Evolutionary conservation across 164 flowering plant genomes (phyloP), one percentile per base, ranked within the genome.

Genomic region (Pachysandra terminalis): DNA sequence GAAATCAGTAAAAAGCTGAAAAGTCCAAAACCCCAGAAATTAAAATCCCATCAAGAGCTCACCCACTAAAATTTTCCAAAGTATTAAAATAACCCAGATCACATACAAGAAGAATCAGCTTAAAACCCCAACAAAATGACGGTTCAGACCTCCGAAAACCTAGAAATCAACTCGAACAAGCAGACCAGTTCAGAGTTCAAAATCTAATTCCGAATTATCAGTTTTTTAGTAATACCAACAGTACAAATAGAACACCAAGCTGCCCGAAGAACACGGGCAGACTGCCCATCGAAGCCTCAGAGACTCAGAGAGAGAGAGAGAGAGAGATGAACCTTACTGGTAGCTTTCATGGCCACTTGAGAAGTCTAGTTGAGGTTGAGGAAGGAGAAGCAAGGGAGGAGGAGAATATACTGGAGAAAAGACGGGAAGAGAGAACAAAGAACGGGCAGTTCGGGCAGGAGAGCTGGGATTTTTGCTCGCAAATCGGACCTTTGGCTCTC

Each of bases 221-320:
- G 68, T 75, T 70, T n/a, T n/a, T 64, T 65, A 64, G 51, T 21
- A 56, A n/a, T 63, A 57, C 61, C 28, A 69, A 77, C 51, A 60
- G 69, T 67, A 68, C 37, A 25, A 61, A 35, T 64, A 17, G 19
- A 7, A 19, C 28, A 32, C 1, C 25, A 65, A 65, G 57, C 75
- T 75, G 79, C 77, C 82, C 86, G 73, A 64, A 71, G 77, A 79
- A 80, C 63, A 65, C 74, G 79, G 82, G 81, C 77, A 73, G 69
- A 9, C 59, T 70, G 72, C 71, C 73, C 5, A 32, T 32, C 64
- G 62, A 16, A 26, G 21, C 56, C 68, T 24, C 56, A 57, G 32
- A n/a, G n/a, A n/a, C n/a, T n/a, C n/a, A n/a, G n/a, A n/a, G n/a
- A n/a, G n/a, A n/a, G n/a, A n/a, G n/a, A n/a, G n/a, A 26, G 8